Percentiles rank a stretch among this genome's conserved stretches.
phyloP scores from a whole-genome alignment of 768 basidiomycete species.

The Tubosaeta sp. region DNA sequence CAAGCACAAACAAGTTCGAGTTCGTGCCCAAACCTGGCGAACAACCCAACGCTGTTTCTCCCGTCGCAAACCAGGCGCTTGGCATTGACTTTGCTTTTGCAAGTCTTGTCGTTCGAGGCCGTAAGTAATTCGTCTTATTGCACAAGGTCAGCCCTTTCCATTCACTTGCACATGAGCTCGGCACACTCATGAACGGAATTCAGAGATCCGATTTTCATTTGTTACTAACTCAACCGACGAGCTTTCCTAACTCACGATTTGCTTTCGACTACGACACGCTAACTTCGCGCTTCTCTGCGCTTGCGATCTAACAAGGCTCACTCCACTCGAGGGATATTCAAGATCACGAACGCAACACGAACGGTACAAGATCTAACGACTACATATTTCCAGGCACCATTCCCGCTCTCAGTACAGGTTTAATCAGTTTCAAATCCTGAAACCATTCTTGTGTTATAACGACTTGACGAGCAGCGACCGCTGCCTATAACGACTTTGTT shows the following conservation, averaged over 20 bases:
- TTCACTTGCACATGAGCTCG: not conserved
- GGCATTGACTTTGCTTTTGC: constrained; percentile 18
- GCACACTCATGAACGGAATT: not conserved
- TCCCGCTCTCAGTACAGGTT: not conserved
- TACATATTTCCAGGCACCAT: not conserved
- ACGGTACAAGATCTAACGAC: constrained; percentile 29
- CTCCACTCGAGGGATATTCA: constrained; percentile 11
- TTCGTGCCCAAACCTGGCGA: constrained; percentile 12
- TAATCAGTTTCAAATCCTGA: constrained; percentile 16
- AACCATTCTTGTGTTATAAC: constrained; percentile 22
- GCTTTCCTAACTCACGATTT: constrained; percentile 22
- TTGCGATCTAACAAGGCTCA: constrained; percentile 16
- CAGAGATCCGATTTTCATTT: constrained; percentile 14
- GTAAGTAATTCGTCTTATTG: constrained; percentile 26
- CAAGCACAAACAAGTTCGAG: constrained; percentile 34
- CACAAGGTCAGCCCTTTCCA: constrained; percentile 18
- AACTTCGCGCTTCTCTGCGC: constrained; percentile 10
- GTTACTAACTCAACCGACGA: constrained; percentile 25
- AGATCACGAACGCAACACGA: constrained; percentile 24
- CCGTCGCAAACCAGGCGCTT: constrained; percentile 20
- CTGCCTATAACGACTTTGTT: constrained; percentile 25
- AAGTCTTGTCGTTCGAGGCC: constrained; percentile 16
- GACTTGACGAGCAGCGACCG: constrained; percentile 17
- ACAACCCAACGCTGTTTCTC: constrained; percentile 9
- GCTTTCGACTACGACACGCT: constrained; percentile 14